A percentile compares a stretch with the other conserved stretches of the same genome.
Conservation (phyloP, 345 rosid species). For the Hevea brasiliensis region DNA sequence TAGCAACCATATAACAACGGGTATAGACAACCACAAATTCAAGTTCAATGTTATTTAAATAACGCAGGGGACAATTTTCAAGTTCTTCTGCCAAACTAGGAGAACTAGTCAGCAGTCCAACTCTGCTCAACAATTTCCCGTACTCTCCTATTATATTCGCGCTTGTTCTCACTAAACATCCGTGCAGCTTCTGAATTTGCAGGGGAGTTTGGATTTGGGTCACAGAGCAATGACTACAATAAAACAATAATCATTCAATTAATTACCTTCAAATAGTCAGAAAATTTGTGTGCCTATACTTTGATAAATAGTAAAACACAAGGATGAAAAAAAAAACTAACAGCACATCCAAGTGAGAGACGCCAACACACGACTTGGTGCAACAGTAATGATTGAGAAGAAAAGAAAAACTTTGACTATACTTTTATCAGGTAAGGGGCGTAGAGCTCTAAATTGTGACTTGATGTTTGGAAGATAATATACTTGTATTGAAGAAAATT, state of each 20-base stretch:
- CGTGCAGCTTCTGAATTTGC: conserved; percentile 99
- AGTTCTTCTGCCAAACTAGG: not conserved
- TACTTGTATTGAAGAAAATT: not conserved
- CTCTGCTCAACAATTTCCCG: conserved; percentile 90
- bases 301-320: too few species aligned
- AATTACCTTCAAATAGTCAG: not conserved
- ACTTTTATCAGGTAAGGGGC: not conserved
- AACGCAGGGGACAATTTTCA: not conserved
- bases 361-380: not conserved
- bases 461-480: not conserved
- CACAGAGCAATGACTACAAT: conserved; percentile 82
- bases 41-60: conserved; percentile 5
- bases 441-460: not conserved
- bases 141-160: conserved; percentile 87
- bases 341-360: too few species aligned
- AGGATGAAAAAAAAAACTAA: too few species aligned
- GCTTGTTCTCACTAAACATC: conserved; percentile 92
- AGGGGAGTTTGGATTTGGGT: conserved; percentile 95
- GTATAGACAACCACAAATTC: too few species aligned
- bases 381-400: not conserved
- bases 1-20: too few species aligned
- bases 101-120: conserved; percentile 77
- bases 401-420: not conserved
- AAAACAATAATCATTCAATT: not conserved
- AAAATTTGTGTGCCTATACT: not conserved